Base-by-base conservation (phyloP, 164 flowering plant genomes). In the Santalum album region DNA sequence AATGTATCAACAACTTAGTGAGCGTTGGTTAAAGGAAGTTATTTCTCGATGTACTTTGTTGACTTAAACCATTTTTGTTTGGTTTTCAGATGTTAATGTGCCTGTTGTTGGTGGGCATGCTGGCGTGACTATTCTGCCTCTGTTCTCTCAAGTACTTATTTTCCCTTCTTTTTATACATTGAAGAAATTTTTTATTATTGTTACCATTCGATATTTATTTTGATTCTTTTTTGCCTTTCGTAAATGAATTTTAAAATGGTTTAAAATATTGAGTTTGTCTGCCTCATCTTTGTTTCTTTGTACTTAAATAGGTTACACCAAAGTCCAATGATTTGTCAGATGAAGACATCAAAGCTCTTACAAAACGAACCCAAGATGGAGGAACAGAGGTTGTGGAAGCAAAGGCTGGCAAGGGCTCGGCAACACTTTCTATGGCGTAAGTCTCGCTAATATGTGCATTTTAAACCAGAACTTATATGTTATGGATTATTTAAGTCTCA, bases 341-440 rank as follows among this genome's bases (percentile, higher is more conserved):
- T 1, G 36, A 29, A 25, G 53, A 50, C 14, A 50, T 50, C 17
- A 50, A 50, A 21, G 53, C 50, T 26, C 65, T 69, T 42, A 69
- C 73, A 32, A 57, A 56, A n/a, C 57, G 73, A 9, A 69, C 63
- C 16, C 73, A 69, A 42, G 63, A 69, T 62, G 73, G 69, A 34
- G 73, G 73, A 18, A 69, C 73, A 38, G 73, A 69, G 58, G 73
- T 69, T 25, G 73, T 69, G 32, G 73, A 69, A 60, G 73, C 73
- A 3, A 69, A 69, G 55, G 73, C 73, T 16, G 73, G 73, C 15
- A 53, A 64, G 18, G 73, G 73, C 34, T 69, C 73, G 27, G 73
- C 69, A 21, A 69, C 73, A 48, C 56, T 65, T 12, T 69, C 73
- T 1, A 69, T 69, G 73, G 73, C 63, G 55, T 59, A 59, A 25